Evolutionary conservation across 768 basidiomycete genomes (phyloP).

Genomic region (Boletellus ananas): DNA sequence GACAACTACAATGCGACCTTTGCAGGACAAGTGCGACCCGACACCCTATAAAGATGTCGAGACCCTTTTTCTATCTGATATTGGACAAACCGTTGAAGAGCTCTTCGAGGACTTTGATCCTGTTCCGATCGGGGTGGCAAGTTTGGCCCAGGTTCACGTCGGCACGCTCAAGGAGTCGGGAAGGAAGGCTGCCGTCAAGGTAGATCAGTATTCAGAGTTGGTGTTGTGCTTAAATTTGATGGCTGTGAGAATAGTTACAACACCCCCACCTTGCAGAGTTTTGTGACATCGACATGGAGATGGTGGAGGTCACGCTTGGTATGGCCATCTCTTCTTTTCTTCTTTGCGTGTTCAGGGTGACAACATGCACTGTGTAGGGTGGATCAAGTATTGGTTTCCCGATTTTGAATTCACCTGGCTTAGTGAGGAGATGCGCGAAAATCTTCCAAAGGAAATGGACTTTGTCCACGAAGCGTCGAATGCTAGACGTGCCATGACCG

Average conservation of each 20-base stretch:
- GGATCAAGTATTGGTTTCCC: conserved; percentile 92
- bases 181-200: conserved; percentile 82
- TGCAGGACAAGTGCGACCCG: conserved; percentile 93
- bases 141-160: conserved; percentile 92
- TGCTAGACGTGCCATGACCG: conserved; percentile 60
- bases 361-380: conserved; percentile 39
- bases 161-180: conserved; percentile 71
- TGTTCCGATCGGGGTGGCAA: conserved; percentile 90
- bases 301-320: conserved; percentile 74
- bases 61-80: conserved; percentile 72
- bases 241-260: conserved; percentile 52
- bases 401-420: conserved; percentile 96
- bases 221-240: conserved; percentile 2
- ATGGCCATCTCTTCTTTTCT: conserved; percentile 10
- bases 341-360: neutral
- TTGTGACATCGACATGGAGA: conserved; percentile 85
- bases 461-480: conserved; percentile 89
- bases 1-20: conserved; percentile 52
- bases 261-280: conserved; percentile 94
- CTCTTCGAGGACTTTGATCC: conserved; percentile 85
- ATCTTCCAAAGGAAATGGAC: conserved; percentile 92
- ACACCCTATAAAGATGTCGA: conserved; percentile 79
- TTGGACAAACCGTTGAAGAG: conserved; percentile 66
- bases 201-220: conserved; percentile 26
- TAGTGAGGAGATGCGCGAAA: conserved; percentile 90